Evolutionary conservation across 169 alveolate genomes (phyloP), one percentile per base, ranked within the genome.

Genomic region (Plasmodium cynomolgi): DNA sequence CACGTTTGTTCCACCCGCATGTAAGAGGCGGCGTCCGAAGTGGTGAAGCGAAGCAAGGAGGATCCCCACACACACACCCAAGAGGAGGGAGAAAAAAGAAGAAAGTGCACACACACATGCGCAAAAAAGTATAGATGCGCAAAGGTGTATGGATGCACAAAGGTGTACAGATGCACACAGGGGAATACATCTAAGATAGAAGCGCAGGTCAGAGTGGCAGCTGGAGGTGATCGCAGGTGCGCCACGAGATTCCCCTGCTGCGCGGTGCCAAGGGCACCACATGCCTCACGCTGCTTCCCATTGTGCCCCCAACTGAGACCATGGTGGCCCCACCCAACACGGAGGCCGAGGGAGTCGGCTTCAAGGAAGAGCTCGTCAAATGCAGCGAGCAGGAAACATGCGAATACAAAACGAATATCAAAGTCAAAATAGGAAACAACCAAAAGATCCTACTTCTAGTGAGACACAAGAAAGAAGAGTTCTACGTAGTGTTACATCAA

Each of bases 391-490:
- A 58, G 7, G 93, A 86, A 26, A 37, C 23, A 31, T 86, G 93
- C 33, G 93, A 86, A 0, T 86, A 86, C 44, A 74, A 86, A 71
- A 75, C 93, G 31, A 86, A 79, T 11, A 86, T 86, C 58, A 86
- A 86, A 31, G 81, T 86, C 6, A 86, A 50, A 23, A 86, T 86
- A 33, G 93, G 93, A 37, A 86, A 86, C 41, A 86, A 86, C 31
- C 93, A 86, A 56, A 74, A 84, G 23, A 71, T 86, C 41, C 37
- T 86, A 23, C 47, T 86, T 9, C 41, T 86, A 1, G 9, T 86
- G 7, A 50, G 81, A 37, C 85, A 77, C 44, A 17, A 75, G 4
- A 86, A 86, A n/a, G 88, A 86, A n/a, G 93, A 86, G 44, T 86
- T 33, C 62, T 86, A 86, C 68, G 80, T 86, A 54, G 71, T 86